Conservation (phyloP, 805 yeast species). For the Metschnikowia arizonensis region DNA sequence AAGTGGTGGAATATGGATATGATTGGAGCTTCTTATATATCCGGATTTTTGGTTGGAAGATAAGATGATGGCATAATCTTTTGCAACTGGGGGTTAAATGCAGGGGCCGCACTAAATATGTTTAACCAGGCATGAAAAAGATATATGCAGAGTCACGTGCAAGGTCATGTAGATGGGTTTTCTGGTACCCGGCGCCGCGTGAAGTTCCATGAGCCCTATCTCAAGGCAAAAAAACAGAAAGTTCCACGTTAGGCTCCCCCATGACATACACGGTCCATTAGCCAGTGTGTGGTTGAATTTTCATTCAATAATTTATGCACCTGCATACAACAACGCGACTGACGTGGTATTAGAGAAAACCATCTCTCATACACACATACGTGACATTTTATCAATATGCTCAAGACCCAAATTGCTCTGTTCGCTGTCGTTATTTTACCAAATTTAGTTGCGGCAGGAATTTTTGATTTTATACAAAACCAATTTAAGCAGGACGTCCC, state of each 20-base stretch:
- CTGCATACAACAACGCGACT: not conserved
- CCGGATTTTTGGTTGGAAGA: not conserved
- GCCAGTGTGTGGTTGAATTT: too few relatives aligned
- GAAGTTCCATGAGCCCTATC: too few relatives aligned
- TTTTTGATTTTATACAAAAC: slow-evolving; percentile 33
- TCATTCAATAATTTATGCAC: too few relatives aligned
- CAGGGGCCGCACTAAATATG: not conserved
- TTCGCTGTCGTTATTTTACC: slow-evolving; percentile 8
- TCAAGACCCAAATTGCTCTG: slow-evolving; percentile 1
- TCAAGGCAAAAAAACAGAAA: too few relatives aligned
- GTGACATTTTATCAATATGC: slow-evolving; percentile 6
- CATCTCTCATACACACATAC: not conserved
- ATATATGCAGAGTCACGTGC: not conserved
- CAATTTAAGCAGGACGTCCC: slow-evolving; percentile 11
- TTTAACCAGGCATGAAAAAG: not conserved
- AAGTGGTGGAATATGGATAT: not conserved
- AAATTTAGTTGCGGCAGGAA: slow-evolving; percentile 24
- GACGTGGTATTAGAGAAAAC: slow-evolving; percentile 5
- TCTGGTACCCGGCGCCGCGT: too few relatives aligned
- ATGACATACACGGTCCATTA: too few relatives aligned
- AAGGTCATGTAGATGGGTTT: too few relatives aligned
- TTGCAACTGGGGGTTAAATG: not conserved
- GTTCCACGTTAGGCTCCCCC: too few relatives aligned
- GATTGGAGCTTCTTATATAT: not conserved
- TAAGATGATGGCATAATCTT: not conserved